A percentile compares a stretch with the other conserved stretches of the same genome.
These are phyloP conservation scores for Pulveroboletus sp. DNA, from an alignment of 768 basidiomycete genomes.

Conservation along the genomic window DNA sequence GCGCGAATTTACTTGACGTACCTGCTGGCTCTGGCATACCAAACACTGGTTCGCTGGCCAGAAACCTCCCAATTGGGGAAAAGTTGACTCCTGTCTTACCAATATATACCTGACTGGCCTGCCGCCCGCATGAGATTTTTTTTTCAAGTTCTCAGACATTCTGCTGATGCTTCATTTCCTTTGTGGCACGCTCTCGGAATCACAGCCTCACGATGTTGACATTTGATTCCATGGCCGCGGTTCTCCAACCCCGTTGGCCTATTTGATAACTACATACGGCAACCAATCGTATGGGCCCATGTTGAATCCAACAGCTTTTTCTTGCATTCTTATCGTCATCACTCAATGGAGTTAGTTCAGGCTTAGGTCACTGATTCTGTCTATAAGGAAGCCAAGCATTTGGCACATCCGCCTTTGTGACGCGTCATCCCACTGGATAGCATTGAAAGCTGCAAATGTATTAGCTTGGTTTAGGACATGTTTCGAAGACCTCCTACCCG, in stretches of 20 bases:
- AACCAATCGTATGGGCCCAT: constrained; percentile 4
- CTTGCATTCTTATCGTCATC: constrained; percentile 4
- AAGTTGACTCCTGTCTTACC: neutral
- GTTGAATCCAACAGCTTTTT: neutral
- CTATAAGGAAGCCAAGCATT: neutral
- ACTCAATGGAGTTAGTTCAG: constrained; percentile 8
- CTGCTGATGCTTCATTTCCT: constrained; percentile 22
- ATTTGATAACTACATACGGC: constrained; percentile 3
- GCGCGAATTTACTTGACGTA: constrained; percentile 15
- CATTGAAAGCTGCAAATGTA: neutral
- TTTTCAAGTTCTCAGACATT: constrained; percentile 14
- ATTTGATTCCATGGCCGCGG: constrained; percentile 1
- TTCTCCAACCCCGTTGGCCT: constrained; percentile 1
- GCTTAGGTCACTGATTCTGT: neutral
- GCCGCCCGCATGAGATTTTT: constrained; percentile 2
- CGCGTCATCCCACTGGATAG: neutral
- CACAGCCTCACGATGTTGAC: constrained; percentile 23
- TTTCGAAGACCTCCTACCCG: neutral
- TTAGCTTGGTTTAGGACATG: neutral
- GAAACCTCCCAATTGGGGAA: constrained; percentile 4
- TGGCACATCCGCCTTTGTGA: neutral
- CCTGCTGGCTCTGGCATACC: constrained; percentile 17
- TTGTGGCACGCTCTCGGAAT: constrained; percentile 31
- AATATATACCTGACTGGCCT: neutral
- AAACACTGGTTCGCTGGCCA: constrained; percentile 9